Evolutionary conservation across 2,329 filamentous ascomycete genomes (phyloP).

Genomic region (Phaeosphaeria sp.): DNA sequence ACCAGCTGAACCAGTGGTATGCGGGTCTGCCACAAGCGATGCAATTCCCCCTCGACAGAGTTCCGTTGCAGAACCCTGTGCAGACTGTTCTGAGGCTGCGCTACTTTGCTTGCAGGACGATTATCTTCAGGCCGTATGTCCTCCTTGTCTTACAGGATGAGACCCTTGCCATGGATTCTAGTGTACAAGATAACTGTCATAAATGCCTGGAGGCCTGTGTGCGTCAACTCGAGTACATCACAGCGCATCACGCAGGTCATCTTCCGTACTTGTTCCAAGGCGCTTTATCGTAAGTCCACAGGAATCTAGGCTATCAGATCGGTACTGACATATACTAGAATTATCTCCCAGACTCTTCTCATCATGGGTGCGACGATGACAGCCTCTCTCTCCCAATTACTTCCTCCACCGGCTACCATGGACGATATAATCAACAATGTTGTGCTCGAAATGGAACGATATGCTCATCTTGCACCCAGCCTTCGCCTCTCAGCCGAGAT

Average conservation of each 20-base stretch:
- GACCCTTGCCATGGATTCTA: conserved; percentile 72
- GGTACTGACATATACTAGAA: conserved; percentile 57
- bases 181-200: conserved; percentile 78
- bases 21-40: conserved; percentile 76
- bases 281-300: conserved; percentile 61
- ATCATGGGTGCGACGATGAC: conserved; percentile 88
- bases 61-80: conserved; percentile 73
- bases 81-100: conserved; percentile 80
- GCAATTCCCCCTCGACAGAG: conserved; percentile 76
- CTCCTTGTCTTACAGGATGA: conserved; percentile 81
- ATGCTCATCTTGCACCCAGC: conserved; percentile 77
- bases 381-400: conserved; percentile 70
- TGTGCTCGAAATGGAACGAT: conserved; percentile 75
- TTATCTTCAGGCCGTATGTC: conserved; percentile 86
- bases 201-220: conserved; percentile 83
- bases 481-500: conserved; percentile 79
- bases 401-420: conserved; percentile 64
- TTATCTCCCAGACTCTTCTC: conserved; percentile 80
- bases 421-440: conserved; percentile 81
- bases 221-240: conserved; percentile 79
- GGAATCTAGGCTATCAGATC: neutral
- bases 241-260: conserved; percentile 80
- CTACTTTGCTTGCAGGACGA: conserved; percentile 85
- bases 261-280: conserved; percentile 89
- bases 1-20: conserved; percentile 85